phyloP scores from a whole-genome alignment of 75 land plant species.

The Picea glauca region DNA sequence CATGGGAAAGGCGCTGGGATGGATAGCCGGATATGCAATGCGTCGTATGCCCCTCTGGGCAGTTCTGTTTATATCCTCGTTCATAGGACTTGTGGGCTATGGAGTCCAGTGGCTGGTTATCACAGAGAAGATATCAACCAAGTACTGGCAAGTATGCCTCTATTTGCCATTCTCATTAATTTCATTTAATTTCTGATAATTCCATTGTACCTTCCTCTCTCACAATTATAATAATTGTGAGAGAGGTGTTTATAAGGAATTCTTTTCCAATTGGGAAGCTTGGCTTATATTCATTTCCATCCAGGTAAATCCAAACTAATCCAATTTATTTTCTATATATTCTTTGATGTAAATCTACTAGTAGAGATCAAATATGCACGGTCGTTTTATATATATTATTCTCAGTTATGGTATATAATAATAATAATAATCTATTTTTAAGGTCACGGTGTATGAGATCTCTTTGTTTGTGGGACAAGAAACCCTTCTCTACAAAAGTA shows the following conservation, averaged over 20 bases:
- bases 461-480: too few species aligned
- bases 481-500: too few species aligned
- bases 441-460: too few species aligned
- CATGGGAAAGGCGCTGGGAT: constrained; percentile 70
- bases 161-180: neutral
- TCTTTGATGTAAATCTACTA: too few species aligned
- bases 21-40: constrained; percentile 46
- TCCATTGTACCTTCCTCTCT: neutral
- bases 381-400: too few species aligned
- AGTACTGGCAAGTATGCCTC: constrained; percentile 44
- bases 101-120: constrained; percentile 62
- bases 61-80: constrained; percentile 45
- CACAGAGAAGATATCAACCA: constrained; percentile 24
- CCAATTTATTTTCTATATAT: too few species aligned
- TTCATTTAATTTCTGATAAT: neutral
- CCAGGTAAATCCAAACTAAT: too few species aligned
- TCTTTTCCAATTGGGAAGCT: neutral
- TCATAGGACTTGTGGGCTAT: constrained; percentile 47
- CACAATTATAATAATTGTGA: neutral
- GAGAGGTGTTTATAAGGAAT: neutral
- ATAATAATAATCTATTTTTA: too few species aligned
- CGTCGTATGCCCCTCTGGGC: constrained; percentile 44
- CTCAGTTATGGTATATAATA: too few species aligned
- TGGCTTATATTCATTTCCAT: too few species aligned
- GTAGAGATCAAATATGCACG: too few species aligned